phyloP scores from a whole-genome alignment of 225 moss, liverwort and hornwort genomes.

The Physcomitrium patens region DNA sequence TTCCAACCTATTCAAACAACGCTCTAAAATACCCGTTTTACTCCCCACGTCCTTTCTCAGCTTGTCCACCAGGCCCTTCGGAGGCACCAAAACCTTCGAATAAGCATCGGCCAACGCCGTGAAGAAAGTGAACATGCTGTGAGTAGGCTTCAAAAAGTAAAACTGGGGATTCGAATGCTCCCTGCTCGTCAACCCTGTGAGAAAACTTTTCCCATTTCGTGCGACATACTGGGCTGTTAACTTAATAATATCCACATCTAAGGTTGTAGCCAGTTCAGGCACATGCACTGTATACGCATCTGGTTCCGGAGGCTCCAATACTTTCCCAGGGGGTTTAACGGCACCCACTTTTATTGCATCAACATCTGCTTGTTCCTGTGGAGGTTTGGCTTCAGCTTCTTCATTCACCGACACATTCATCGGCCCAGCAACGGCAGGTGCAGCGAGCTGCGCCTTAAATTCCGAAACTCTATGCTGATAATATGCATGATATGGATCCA shows the following conservation, averaged over 20 bases:
- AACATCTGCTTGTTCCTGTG: constrained; percentile 49
- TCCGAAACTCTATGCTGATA: constrained; percentile 96
- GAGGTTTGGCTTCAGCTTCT: constrained; percentile 69
- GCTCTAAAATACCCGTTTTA: constrained; percentile 87
- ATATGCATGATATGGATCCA: constrained; percentile 97
- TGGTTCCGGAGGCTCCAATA: constrained; percentile 84
- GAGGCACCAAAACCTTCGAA: constrained; percentile 95
- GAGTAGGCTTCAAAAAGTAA: constrained; percentile 91
- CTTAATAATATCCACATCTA: constrained; percentile 97
- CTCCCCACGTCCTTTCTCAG: constrained; percentile 74
- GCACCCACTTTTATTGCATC: constrained; percentile 40
- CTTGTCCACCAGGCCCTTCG: constrained; percentile 85
- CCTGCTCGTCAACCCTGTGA: constrained; percentile 87
- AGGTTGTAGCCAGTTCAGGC: constrained; percentile 69
- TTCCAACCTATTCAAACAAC: constrained; percentile 86
- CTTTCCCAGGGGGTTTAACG: constrained; percentile 65
- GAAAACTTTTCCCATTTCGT: constrained; percentile 92
- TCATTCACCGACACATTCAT: constrained; percentile 52
- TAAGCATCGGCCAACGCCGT: constrained; percentile 95
- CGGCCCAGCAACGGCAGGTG: constrained; percentile 56
- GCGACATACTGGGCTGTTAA: constrained; percentile 97
- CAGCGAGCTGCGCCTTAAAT: constrained; percentile 77
- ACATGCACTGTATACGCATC: constrained; percentile 87
- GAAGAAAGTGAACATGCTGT: constrained; percentile 99
- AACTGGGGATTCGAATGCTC: constrained; percentile 96